Evolutionary conservation across 257 asterid genomes (phyloP).

Genomic region (Ballota nigra): DNA sequence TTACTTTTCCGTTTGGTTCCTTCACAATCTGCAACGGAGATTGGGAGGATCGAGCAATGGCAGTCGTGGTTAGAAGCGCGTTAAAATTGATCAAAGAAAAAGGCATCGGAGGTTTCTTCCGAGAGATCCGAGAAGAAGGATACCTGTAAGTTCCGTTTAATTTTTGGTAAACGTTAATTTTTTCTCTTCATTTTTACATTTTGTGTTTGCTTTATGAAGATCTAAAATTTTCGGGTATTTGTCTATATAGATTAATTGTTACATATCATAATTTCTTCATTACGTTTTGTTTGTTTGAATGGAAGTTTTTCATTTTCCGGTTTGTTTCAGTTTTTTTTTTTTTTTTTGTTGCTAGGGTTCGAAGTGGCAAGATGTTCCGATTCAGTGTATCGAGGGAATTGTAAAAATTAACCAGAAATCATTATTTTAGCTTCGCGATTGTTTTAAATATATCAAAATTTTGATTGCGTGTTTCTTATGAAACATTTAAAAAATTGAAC

Average conservation of each 20-base stretch:
- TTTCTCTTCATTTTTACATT: neutral
- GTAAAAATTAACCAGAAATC: neutral
- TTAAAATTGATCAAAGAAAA: slow-evolving; percentile 68
- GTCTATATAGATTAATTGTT: neutral
- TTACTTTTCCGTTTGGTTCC: neutral
- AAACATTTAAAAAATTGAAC: neutral
- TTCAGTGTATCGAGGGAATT: neutral
- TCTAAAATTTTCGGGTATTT: slow-evolving; percentile 5
- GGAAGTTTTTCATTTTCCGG: neutral
- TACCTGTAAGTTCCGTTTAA: slow-evolving; percentile 45
- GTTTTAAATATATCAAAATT: neutral
- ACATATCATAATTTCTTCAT: neutral
- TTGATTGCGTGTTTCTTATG: neutral
- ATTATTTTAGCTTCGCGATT: neutral
- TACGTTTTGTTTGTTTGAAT: neutral
- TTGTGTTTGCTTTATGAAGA: slow-evolving; percentile 1
- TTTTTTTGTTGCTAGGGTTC: slow-evolving; percentile 24
- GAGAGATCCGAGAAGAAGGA: slow-evolving; percentile 80
- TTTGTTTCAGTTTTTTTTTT: slow-evolving; percentile 3
- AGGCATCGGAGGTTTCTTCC: slow-evolving; percentile 65
- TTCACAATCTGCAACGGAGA: slow-evolving; percentile 16
- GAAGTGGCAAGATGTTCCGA: neutral
- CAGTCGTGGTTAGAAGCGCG: slow-evolving; percentile 69
- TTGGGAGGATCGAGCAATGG: slow-evolving; percentile 44
- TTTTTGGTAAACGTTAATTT: neutral